Conservation (phyloP, 2,329 filamentous ascomycete species). For the Pseudonectria foliicola region DNA sequence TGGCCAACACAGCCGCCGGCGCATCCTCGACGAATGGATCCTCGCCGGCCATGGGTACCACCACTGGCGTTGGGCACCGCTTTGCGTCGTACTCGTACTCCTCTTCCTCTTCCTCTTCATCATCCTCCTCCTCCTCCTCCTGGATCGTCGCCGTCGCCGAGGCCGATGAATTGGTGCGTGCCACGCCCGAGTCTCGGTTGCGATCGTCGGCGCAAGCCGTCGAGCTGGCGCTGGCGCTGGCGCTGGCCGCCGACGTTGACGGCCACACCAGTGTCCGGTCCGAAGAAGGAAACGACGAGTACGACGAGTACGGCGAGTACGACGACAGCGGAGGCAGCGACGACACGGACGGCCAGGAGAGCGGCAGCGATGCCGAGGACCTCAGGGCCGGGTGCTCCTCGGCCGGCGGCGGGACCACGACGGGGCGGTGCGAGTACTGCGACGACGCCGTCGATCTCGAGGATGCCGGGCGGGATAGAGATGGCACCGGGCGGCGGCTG, state of each 20-base stretch:
- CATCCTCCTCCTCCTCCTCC: slow-evolving; percentile 35
- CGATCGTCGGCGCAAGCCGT: slow-evolving; percentile 34
- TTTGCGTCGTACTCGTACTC: not conserved
- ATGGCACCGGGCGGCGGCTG: too few species aligned
- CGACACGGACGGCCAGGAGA: slow-evolving; percentile 1
- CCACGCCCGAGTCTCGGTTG: slow-evolving; percentile 51
- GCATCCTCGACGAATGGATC: slow-evolving; percentile 19
- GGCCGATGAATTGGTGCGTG: slow-evolving; percentile 35
- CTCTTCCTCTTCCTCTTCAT: slow-evolving; percentile 17
- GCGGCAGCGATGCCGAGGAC: slow-evolving; percentile 13
- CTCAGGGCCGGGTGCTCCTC: slow-evolving; percentile 50
- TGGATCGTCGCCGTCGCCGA: slow-evolving; percentile 25
- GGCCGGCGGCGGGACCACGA: slow-evolving; percentile 35
- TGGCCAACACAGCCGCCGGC: slow-evolving; percentile 15
- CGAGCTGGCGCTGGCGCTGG: slow-evolving; percentile 12
- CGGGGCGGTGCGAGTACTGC: slow-evolving; percentile 18
- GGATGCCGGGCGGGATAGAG: slow-evolving; percentile 3
- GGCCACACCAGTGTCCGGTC: too few species aligned
- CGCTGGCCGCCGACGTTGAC: slow-evolving; percentile 9
- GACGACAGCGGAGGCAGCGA: slow-evolving; percentile 9
- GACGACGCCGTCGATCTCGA: slow-evolving; percentile 17
- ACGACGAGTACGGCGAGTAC: slow-evolving; percentile 7
- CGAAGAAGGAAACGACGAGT: too few species aligned
- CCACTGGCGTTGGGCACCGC: not conserved
- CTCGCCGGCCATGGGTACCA: not conserved